Evolutionary conservation across 495 filamentous ascomycete genomes (phyloP).

Genomic region (Podospora appendiculata): DNA sequence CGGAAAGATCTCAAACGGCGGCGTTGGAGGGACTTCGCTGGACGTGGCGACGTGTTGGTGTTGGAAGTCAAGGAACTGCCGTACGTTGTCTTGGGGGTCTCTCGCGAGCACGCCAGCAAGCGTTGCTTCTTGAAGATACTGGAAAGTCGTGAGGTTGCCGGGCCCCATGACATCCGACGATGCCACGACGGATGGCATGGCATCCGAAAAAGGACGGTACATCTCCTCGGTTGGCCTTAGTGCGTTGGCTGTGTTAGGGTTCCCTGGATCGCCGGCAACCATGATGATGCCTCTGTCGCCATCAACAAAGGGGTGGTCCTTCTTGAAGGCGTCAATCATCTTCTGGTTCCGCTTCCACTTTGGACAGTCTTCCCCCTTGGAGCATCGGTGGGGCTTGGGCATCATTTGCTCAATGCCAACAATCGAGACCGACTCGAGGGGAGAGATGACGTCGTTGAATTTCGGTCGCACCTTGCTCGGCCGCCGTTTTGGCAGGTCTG

Average conservation of each 20-base stretch:
- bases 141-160: constrained; percentile 49
- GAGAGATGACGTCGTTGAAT: constrained; percentile 59
- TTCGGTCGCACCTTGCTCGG: constrained; percentile 33
- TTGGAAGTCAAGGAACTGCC: constrained; percentile 79
- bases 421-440: constrained; percentile 79
- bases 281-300: constrained; percentile 55
- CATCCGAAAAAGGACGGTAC: constrained; percentile 52
- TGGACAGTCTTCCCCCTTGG: constrained; percentile 81
- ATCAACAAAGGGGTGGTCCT: constrained; percentile 57
- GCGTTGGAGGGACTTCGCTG: constrained; percentile 47
- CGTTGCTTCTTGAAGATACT: constrained; percentile 59
- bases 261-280: constrained; percentile 62
- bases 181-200: constrained; percentile 72
- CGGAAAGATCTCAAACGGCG: constrained; percentile 45
- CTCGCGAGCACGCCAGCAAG: constrained; percentile 58
- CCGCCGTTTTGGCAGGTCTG: constrained; percentile 26
- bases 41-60: constrained; percentile 43
- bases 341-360: constrained; percentile 71
- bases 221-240: constrained; percentile 32
- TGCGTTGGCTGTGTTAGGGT: constrained; percentile 52
- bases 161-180: constrained; percentile 85
- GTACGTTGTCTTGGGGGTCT: constrained; percentile 87
- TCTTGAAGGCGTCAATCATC: constrained; percentile 56
- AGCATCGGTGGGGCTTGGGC: constrained; percentile 77
- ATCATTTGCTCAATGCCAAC: constrained; percentile 85